Evolutionary conservation across 2,329 filamentous ascomycete species (phyloP), one percentile per base, ranked within the genome.

Genomic region (Volutella citrinella): DNA sequence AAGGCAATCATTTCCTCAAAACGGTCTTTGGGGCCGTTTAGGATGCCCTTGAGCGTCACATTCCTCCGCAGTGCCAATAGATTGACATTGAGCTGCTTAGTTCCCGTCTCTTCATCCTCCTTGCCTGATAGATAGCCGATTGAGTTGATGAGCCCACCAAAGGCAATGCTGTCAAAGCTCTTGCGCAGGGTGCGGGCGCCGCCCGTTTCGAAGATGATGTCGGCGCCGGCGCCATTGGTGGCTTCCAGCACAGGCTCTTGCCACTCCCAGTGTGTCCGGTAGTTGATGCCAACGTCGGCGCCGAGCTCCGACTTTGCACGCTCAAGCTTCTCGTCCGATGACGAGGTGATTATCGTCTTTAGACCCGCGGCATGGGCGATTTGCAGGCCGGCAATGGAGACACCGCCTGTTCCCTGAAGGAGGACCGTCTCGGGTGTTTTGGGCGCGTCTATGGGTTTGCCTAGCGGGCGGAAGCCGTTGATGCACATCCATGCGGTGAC

Each of bases 401-500:
- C 73, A 4, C 70, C 74, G 3, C 74, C 73, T 0, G 73, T 79
- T 4, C 75, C 75, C 46, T 77, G 74, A 5, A 76, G 54, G 11
- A 78, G 52, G 6, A 77, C 66, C 2, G 62, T 63, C 16, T 50
- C 42, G 27, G 36, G 34, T 34, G 47, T 39, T 18, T 47, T 47
- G 14, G 16, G 15, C 1, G 41, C 37, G 15, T 57, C 51, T 13
- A 52, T 36, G 5, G 68, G 65, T 32, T 74, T 59, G 1, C 74
- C 75, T 0, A 76, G 49, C 0, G 75, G 72, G 17, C 72, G 63
- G 62, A 78, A 72, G 27, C 74, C 72, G 55, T 82, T 82, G 46
- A 84, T 64, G 8, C 74, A 66, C 74, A 78, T 82, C 78, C 76
- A 82, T 0, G 80, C 79, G 3, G 80, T 83, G 19, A 82, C 66